phyloP scores from a whole-genome alignment of 148 eudicot species.

The Vaccinium vitisidaea region DNA sequence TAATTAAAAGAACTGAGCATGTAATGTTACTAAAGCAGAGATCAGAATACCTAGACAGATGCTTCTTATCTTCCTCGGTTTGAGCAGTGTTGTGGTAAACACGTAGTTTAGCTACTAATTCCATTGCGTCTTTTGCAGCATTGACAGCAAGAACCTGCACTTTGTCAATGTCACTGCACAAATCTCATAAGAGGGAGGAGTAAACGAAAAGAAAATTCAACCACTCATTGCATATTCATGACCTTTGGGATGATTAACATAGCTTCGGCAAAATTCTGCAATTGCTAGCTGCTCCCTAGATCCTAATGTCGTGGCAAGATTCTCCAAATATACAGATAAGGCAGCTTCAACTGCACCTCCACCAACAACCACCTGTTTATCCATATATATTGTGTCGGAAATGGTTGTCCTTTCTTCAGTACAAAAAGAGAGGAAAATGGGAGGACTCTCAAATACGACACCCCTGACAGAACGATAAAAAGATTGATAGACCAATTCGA shows the following conservation, averaged over 20 bases:
- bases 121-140: slow-evolving; percentile 94
- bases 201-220: neutral
- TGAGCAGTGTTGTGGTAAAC: slow-evolving; percentile 87
- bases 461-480: neutral
- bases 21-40: neutral
- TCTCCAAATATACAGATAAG: slow-evolving; percentile 79
- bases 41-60: slow-evolving; percentile 61
- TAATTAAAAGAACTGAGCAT: neutral
- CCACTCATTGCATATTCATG: neutral
- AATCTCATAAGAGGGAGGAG: neutral
- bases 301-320: slow-evolving; percentile 89
- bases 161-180: slow-evolving; percentile 10
- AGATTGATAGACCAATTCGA: neutral
- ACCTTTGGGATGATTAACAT: slow-evolving; percentile 89
- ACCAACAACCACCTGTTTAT: slow-evolving; percentile 79
- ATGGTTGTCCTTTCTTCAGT: neutral
- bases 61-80: slow-evolving; percentile 85
- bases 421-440: neutral
- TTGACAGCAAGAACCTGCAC: slow-evolving; percentile 85
- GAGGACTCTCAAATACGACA: neutral
- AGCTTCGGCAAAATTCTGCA: slow-evolving; percentile 95
- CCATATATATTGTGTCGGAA: neutral
- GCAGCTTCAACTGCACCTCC: slow-evolving; percentile 99
- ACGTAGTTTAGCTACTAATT: slow-evolving; percentile 79
- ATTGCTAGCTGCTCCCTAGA: slow-evolving; percentile 93